These are phyloP conservation scores for Allium cepa DNA, from an alignment of 106 monocot species.

Conservation along the genomic window DNA sequence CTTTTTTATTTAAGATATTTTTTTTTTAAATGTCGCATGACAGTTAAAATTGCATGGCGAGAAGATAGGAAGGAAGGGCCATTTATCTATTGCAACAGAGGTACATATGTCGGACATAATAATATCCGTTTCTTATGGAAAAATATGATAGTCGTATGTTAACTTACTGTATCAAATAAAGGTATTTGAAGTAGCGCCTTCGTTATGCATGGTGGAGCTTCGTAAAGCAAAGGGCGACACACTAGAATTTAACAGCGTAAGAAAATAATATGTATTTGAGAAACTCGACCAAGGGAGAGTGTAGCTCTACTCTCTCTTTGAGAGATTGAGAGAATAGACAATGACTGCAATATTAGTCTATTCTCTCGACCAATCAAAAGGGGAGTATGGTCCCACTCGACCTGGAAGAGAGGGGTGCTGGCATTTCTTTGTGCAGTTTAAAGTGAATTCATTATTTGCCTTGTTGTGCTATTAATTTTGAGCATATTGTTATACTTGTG, in stretches of 20 bases:
- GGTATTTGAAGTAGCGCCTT: slow-evolving; percentile 77
- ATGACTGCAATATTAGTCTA: neutral
- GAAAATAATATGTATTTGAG: neutral
- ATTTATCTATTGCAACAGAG: slow-evolving; percentile 82
- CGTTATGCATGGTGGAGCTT: slow-evolving; percentile 66
- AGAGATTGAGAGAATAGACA: no score
- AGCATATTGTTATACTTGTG: neutral
- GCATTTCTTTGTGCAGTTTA: neutral
- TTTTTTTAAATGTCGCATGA: neutral
- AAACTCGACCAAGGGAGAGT: no score
- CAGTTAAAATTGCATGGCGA: slow-evolving; percentile 86
- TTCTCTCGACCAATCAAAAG: neutral
- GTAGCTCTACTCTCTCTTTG: neutral
- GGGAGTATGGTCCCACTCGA: no score
- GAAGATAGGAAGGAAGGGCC: slow-evolving; percentile 83
- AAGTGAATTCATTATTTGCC: neutral
- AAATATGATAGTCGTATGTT: no score
- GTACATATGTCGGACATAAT: slow-evolving; percentile 5
- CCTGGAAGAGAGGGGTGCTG: no score
- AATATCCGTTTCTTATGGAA: no score
- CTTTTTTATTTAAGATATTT: neutral
- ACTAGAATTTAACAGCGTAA: slow-evolving; percentile 59
- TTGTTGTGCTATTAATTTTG: neutral
- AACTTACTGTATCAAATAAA: neutral
- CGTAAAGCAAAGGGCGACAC: slow-evolving; percentile 69